Conservation (phyloP, 106 monocot genomes). For the Platanthera guangdongensis region DNA sequence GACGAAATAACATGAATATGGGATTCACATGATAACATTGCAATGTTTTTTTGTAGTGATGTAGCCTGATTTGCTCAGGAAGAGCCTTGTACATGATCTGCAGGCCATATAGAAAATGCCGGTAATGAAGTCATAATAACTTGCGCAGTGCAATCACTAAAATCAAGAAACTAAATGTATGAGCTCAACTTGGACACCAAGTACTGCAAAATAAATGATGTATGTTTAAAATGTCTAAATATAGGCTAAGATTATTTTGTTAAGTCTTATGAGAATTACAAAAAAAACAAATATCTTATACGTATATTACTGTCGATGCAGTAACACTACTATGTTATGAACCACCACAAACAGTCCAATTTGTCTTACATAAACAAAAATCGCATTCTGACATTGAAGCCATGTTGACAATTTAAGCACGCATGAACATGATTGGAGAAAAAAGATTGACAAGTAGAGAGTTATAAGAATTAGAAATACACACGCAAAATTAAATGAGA, state of each 20-base stretch:
- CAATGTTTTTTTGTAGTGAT: not conserved
- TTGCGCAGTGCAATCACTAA: not conserved
- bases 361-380: not conserved
- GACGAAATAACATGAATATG: not conserved
- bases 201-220: not conserved
- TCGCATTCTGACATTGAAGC: not conserved
- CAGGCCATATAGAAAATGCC: not conserved
- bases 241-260: not conserved
- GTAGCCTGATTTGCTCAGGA: not conserved
- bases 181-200: not conserved
- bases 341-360: not conserved
- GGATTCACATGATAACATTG: not conserved
- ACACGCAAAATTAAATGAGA: constrained; percentile 2
- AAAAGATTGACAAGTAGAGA: not conserved
- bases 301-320: not conserved
- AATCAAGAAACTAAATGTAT: not conserved
- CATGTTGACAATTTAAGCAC: not conserved
- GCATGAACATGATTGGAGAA: not conserved
- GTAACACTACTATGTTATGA: not conserved
- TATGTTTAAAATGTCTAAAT: not conserved
- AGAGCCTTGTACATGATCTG: not conserved
- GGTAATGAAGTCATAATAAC: not conserved
- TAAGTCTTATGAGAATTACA: not conserved
- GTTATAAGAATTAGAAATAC: no score
- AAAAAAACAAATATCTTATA: not conserved